Evolutionary conservation across 148 eudicot species (phyloP), one percentile per base, ranked within the genome.

Genomic region (Pharnaceum exiguum): DNA sequence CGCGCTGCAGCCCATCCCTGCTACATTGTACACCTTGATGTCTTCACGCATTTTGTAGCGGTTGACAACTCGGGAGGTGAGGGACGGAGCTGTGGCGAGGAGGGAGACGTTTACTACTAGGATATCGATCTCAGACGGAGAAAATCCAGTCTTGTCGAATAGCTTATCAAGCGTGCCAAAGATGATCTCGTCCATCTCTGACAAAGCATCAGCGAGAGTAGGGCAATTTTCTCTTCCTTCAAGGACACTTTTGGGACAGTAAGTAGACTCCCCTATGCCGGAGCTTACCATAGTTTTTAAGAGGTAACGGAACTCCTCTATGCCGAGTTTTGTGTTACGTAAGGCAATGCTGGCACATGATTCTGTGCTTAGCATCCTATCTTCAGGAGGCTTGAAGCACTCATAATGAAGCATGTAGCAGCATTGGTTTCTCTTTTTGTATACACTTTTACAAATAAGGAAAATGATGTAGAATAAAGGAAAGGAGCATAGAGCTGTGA

Each of bases 1-100:
- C 0, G 95, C 97, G 22, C 97, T 90, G 51, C 97, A 90, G 0
- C 97, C 97, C 97, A 90, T 90, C 27, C 97, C 95, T 0, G 82
- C 26, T 40, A 90, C 57, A 11, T 86, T 86, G 39, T 61, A 86
- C 26, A 75, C 60, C 67, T 73, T 90, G 8, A 86, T 35, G 37
- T 84, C 80, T 0, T 55, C 55, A 60, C 77, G 72, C 97, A 90
- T 90, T 59, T 79, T 82, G 68, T 86, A 90, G 3, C 65, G 85
- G 62, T 84, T 79, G 0, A 90, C 71, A 1, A 90, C 71, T 19
- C 89, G 63, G 2, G 95, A 46, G 0, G 95, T 74, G n/a, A 90
- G 68, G 21, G 95, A 86, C 0, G 97, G 97, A 10, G 57, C 51
- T 0, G 82, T 32, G 1, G 95, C 59, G 0, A 86, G 68, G 23